Evolutionary conservation across 2,329 filamentous ascomycete genomes (phyloP).

Genomic region (Harringtonia aguacate): DNA sequence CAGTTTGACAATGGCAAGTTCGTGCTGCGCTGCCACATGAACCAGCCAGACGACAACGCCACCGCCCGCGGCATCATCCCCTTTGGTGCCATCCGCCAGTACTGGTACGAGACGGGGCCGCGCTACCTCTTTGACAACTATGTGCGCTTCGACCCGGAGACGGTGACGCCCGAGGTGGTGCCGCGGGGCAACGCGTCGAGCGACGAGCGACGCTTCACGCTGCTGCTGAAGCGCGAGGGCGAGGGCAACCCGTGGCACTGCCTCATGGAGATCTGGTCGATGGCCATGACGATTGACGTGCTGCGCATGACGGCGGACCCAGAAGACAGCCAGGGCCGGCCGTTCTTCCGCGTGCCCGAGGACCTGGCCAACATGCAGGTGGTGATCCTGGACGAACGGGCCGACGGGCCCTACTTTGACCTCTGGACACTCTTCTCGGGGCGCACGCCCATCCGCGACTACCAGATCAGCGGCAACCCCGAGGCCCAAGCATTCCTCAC

Average conservation of each 20-base stretch:
- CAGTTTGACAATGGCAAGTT: conserved; percentile 2
- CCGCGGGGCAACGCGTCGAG: background rate
- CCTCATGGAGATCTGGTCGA: conserved; percentile 12
- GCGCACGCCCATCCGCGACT: conserved; percentile 18
- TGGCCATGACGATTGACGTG: conserved; percentile 11
- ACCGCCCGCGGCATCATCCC: conserved; percentile 3
- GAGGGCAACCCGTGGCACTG: conserved; percentile 11
- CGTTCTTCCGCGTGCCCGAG: conserved; percentile 4
- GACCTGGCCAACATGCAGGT: conserved; percentile 13
- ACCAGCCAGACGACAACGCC: background rate
- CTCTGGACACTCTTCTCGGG: conserved; percentile 26
- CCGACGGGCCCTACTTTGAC: conserved; percentile 23
- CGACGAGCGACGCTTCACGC: background rate
- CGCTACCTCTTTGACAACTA: conserved; percentile 7
- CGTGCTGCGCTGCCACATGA: conserved; percentile 4
- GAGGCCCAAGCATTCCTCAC: conserved; percentile 3
- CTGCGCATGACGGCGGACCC: conserved; percentile 8
- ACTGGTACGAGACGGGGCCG: conserved; percentile 12
- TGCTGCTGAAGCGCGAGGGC: conserved; percentile 12
- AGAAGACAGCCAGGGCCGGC: background rate
- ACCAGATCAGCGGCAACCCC: conserved; percentile 10
- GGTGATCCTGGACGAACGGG: conserved; percentile 22
- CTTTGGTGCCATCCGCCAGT: conserved; percentile 1
- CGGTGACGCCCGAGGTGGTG: background rate
- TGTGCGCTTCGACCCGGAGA: background rate